These are phyloP conservation scores for Backusella liffmaniae DNA, from an alignment of 192 early-diverging fungal genomes.

Conservation along the genomic window DNA sequence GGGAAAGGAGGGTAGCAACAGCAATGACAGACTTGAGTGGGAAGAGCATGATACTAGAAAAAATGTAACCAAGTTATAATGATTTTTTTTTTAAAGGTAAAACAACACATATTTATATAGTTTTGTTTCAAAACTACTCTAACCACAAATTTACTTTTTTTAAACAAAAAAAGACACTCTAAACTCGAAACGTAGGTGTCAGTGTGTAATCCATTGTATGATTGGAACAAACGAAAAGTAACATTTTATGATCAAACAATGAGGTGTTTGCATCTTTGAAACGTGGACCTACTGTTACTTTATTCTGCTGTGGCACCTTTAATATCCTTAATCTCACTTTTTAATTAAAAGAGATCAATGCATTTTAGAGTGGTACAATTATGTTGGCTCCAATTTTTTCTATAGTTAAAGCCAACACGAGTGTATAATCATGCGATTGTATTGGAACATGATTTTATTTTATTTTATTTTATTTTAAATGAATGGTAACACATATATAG, in stretches of 20 bases:
- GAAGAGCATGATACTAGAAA: neutral
- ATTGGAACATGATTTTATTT: neutral
- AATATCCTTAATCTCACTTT: neutral
- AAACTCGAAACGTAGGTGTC: neutral
- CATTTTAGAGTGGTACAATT: neutral
- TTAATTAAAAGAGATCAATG: neutral
- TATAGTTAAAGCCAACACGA: neutral
- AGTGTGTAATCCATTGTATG: neutral
- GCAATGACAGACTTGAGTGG: conserved; percentile 2
- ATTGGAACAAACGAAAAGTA: neutral
- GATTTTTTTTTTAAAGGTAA: too few species aligned
- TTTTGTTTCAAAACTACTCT: neutral
- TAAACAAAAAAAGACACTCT: too few species aligned
- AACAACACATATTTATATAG: neutral
- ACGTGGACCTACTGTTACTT: neutral
- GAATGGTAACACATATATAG: neutral
- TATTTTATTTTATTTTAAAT: neutral
- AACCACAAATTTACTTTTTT: neutral
- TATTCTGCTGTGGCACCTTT: neutral
- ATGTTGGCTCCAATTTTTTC: too few species aligned
- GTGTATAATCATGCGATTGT: neutral
- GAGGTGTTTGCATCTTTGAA: neutral
- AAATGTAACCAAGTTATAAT: neutral
- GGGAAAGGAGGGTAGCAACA: conserved; percentile 15
- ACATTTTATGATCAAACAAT: neutral